phyloP scores from a whole-genome alignment of 208 protist species.

The Trichomonas vaginalis region DNA sequence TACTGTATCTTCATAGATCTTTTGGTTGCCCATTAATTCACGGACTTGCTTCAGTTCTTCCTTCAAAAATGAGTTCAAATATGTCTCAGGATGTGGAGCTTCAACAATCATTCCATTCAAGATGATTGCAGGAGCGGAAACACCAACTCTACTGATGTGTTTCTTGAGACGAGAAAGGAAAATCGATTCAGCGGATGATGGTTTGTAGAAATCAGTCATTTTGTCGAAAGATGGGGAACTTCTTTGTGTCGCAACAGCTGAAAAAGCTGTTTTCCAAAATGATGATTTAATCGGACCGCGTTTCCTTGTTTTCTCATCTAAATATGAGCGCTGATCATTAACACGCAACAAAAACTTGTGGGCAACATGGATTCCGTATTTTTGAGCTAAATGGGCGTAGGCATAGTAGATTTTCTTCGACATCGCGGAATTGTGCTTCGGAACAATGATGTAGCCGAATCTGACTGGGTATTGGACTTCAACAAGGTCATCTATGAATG shows the following conservation, averaged over 20 bases:
- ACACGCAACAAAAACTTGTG: neutral
- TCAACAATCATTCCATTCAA: neutral
- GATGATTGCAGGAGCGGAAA: neutral
- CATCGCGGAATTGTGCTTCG: neutral
- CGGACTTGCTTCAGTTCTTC: neutral
- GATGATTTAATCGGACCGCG: neutral
- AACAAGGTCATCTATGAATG: neutral
- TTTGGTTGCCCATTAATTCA: neutral
- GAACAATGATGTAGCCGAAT: neutral
- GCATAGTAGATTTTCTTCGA: neutral
- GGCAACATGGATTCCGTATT: neutral
- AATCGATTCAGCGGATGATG: neutral
- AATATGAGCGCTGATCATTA: neutral
- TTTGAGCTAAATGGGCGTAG: neutral
- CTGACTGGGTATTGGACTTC: neutral
- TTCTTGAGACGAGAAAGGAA: neutral
- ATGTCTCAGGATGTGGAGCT: neutral
- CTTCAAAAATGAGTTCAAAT: neutral
- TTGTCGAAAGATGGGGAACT: neutral
- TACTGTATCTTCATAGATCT: neutral
- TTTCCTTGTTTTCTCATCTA: neutral
- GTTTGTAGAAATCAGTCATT: neutral
- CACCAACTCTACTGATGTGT: neutral
- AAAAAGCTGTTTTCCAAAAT: neutral
- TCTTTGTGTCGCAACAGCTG: neutral